Conservation (phyloP, 2,329 filamentous ascomycete genomes). For the Aspergillus texensis region DNA sequence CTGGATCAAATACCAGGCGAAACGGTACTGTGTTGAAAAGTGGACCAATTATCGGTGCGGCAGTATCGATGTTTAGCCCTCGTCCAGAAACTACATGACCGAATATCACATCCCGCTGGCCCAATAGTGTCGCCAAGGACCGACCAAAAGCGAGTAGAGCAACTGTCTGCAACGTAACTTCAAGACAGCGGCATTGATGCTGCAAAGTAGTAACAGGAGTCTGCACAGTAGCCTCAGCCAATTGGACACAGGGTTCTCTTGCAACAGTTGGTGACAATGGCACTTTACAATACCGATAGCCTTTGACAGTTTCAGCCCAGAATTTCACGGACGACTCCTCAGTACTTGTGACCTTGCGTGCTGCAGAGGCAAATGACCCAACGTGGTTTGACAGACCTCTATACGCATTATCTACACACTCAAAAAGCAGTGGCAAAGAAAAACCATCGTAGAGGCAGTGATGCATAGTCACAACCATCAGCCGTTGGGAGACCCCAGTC, state of each 20-base stretch:
- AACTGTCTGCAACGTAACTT: not conserved
- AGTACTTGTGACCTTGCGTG: not conserved
- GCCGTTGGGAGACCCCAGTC: not conserved
- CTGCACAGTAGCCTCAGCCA: not conserved
- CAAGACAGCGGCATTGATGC: not conserved
- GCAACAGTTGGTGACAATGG: not conserved
- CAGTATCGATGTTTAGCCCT: not conserved
- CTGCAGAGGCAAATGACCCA: not conserved
- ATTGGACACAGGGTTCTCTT: not conserved
- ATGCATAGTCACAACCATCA: constrained; percentile 17
- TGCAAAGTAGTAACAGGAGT: not conserved
- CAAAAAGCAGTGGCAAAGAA: constrained; percentile 12
- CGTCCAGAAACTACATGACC: not conserved
- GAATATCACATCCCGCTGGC: not conserved
- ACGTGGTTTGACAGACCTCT: not conserved
- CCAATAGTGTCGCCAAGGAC: not conserved
- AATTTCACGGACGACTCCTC: not conserved
- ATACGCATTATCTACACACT: too few relatives aligned
- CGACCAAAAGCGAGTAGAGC: not conserved
- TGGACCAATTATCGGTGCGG: not conserved
- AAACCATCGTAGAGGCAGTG: constrained; percentile 19
- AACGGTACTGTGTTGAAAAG: not conserved
- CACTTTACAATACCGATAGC: not conserved
- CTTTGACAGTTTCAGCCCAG: not conserved
- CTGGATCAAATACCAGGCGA: not conserved